A percentile compares a stretch with the other conserved stretches of the same genome.
Conservation (phyloP, 345 rosid genomes). For the Salix exigua region DNA sequence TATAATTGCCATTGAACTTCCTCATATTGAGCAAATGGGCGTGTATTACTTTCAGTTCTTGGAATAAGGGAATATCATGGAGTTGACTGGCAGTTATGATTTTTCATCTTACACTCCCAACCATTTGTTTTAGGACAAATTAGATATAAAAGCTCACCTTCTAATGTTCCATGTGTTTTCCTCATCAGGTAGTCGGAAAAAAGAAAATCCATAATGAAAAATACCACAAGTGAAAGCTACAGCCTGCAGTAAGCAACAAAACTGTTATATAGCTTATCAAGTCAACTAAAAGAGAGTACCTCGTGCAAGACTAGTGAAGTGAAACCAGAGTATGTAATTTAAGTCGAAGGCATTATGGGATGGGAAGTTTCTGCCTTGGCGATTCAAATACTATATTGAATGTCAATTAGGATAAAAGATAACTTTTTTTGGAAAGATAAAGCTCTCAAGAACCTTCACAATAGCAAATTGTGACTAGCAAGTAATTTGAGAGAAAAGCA, state of each 20-base stretch:
- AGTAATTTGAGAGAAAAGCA: not conserved
- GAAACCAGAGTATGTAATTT: not conserved
- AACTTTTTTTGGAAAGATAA: not conserved
- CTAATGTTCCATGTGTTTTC: slow-evolving; percentile 50
- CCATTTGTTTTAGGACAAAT: not conserved
- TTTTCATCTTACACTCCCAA: not conserved
- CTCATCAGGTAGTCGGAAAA: slow-evolving; percentile 38
- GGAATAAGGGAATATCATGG: too few species aligned
- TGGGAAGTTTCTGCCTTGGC: not conserved
- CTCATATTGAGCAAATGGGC: not conserved
- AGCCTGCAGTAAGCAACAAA: slow-evolving; percentile 46
- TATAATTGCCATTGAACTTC: not conserved
- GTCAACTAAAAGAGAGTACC: not conserved
- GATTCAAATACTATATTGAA: not conserved
- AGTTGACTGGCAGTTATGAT: not conserved
- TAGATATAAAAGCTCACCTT: slow-evolving; percentile 38
- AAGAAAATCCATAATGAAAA: slow-evolving; percentile 48
- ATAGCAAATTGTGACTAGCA: not conserved
- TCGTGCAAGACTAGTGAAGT: not conserved
- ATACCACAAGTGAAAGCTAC: slow-evolving; percentile 82
- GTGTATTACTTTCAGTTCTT: too few species aligned
- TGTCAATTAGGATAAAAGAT: not conserved
- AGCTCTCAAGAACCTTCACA: not conserved
- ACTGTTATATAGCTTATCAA: not conserved
- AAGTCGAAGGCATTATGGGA: not conserved